phyloP scores from a whole-genome alignment of 495 filamentous ascomycete genomes.

The Penicillium lividum region DNA sequence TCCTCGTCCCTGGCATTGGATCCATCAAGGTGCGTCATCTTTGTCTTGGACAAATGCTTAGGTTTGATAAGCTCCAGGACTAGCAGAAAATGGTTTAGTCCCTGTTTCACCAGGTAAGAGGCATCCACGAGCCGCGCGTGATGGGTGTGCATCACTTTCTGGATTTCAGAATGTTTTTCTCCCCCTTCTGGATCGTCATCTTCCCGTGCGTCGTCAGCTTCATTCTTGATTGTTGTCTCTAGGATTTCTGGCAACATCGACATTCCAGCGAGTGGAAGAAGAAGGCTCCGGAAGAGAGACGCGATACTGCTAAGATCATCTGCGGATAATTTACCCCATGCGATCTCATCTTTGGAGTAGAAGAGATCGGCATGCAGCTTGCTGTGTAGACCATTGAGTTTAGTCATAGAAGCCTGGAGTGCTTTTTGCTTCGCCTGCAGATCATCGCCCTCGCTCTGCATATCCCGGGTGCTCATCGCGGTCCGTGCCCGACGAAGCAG shows the following conservation, averaged over 20 bases:
- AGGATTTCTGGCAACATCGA: slow-evolving; percentile 69
- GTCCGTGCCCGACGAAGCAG: slow-evolving; percentile 29
- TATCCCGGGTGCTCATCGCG: slow-evolving; percentile 21
- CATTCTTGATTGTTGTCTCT: slow-evolving; percentile 52
- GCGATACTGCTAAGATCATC: slow-evolving; percentile 61
- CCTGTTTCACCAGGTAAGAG: slow-evolving; percentile 38
- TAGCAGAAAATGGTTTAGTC: slow-evolving; percentile 32
- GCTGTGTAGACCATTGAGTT: slow-evolving; percentile 58
- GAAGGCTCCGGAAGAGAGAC: slow-evolving; percentile 53
- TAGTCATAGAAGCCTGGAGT: slow-evolving; percentile 48
- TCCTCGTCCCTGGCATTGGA: slow-evolving; percentile 26
- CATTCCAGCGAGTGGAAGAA: slow-evolving; percentile 68
- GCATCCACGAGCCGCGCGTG: slow-evolving; percentile 59
- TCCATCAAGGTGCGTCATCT: slow-evolving; percentile 10
- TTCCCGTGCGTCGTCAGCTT: slow-evolving; percentile 19
- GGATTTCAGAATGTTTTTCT: slow-evolving; percentile 26
- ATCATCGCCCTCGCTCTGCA: slow-evolving; percentile 38
- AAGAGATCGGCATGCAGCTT: slow-evolving; percentile 67
- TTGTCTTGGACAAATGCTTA: slow-evolving; percentile 27
- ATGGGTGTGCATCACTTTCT: slow-evolving; percentile 58
- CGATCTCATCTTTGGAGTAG: slow-evolving; percentile 72
- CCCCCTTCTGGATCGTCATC: slow-evolving; percentile 36
- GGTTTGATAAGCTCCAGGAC: slow-evolving; percentile 26
- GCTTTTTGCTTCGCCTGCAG: slow-evolving; percentile 34
- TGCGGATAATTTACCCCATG: slow-evolving; percentile 65